Conservation (phyloP, 2,329 filamentous ascomycete species). For the Fusarium floridanum region DNA sequence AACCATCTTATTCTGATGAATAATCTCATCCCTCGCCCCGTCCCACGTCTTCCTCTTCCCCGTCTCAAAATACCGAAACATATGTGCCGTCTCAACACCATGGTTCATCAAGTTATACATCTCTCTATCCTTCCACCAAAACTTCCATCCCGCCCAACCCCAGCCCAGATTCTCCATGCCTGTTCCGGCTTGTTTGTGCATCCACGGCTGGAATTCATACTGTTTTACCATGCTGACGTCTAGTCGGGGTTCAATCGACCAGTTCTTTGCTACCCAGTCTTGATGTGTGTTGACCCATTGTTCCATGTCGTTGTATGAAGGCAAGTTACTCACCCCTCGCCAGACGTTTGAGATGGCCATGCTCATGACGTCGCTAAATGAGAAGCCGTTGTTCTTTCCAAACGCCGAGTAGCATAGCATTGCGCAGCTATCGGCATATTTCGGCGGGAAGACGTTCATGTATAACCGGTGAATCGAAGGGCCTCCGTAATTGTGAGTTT, state of each 20-base stretch:
- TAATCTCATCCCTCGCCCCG: constrained; percentile 50
- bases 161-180: constrained; percentile 58
- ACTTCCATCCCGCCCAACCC: constrained; percentile 57
- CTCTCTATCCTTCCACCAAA: constrained; percentile 54
- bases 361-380: constrained; percentile 35
- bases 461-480: constrained; percentile 10
- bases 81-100: constrained; percentile 56
- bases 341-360: constrained; percentile 30
- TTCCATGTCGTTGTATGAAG: constrained; percentile 4
- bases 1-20: constrained; percentile 22
- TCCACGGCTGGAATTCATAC: constrained; percentile 51
- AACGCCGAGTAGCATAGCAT: constrained; percentile 31
- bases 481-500: not conserved
- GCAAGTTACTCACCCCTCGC: constrained; percentile 18
- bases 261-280: constrained; percentile 21
- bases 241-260: constrained; percentile 4
- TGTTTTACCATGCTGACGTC: constrained; percentile 44
- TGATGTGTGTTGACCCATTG: constrained; percentile 27
- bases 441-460: constrained; percentile 28
- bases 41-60: constrained; percentile 55
- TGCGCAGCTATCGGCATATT: constrained; percentile 21
- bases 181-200: constrained; percentile 57
- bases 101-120: constrained; percentile 55
- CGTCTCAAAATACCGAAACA: constrained; percentile 57
- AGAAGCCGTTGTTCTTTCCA: constrained; percentile 31